Percentiles rank a stretch among this genome's conserved stretches.
These are phyloP conservation scores for Fraxinus sp. DNA, from an alignment of 305 asterid species.

Conservation along the genomic window DNA sequence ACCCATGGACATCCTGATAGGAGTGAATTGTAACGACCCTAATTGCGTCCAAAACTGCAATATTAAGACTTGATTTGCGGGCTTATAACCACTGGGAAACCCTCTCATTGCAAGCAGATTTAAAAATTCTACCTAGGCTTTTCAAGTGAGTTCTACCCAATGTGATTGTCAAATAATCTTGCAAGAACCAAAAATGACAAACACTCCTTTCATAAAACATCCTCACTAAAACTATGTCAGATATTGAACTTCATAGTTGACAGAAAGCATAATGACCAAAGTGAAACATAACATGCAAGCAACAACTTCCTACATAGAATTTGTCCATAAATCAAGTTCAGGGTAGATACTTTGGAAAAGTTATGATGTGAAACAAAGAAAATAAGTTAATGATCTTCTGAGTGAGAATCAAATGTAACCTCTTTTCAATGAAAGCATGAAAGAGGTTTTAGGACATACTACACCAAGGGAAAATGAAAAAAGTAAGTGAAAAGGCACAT, in stretches of 20 bases:
- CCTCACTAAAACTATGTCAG: not conserved
- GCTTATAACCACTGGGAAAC: not conserved
- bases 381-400: not conserved
- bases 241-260: not conserved
- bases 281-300: not conserved
- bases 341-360: not conserved
- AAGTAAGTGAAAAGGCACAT: slow-evolving; percentile 26
- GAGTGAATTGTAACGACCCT: not conserved
- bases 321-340: not conserved
- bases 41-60: not conserved
- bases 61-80: not conserved
- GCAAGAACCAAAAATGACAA: not conserved
- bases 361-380: not conserved
- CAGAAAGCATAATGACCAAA: not conserved
- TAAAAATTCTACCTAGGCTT: not conserved
- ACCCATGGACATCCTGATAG: not conserved
- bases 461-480: slow-evolving; percentile 1
- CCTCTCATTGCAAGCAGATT: not conserved
- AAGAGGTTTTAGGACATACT: not conserved
- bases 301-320: not conserved
- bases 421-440: not conserved
- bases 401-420: not conserved
- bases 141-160: not conserved
- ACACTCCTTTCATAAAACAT: not conserved
- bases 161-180: not conserved